Evolutionary conservation across 306 rosid species (phyloP).

Genomic region (Betula pendula): DNA sequence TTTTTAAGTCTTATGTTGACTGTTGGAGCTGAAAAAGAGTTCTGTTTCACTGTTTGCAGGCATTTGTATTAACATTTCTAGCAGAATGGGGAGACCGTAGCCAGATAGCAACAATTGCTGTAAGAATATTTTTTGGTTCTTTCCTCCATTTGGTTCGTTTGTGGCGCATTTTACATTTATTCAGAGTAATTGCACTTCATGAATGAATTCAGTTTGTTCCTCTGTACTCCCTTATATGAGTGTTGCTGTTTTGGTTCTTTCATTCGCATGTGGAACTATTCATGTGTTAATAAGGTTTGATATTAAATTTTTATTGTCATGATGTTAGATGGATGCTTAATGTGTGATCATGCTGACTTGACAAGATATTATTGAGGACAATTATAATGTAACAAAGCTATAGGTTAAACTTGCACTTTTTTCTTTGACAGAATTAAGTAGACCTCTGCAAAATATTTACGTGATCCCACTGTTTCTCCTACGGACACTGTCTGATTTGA

Average conservation of each 20-base stretch:
- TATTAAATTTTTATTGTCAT: not conserved
- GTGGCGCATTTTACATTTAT: conserved; percentile 10
- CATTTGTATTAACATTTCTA: conserved; percentile 86
- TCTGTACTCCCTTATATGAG: no score
- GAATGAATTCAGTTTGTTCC: no score
- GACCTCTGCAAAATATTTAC: not conserved
- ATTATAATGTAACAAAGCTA: not conserved
- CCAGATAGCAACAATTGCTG: conserved; percentile 99
- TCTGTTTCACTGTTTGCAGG: conserved; percentile 48
- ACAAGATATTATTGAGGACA: not conserved
- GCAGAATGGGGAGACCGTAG: conserved; percentile 99
- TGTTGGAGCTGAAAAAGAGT: conserved; percentile 12
- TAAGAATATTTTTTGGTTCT: conserved; percentile 38
- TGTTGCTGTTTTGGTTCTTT: not conserved
- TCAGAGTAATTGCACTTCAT: not conserved
- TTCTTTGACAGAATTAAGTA: not conserved
- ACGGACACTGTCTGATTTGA: not conserved
- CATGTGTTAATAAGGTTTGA: not conserved
- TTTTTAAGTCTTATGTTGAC: conserved; percentile 3
- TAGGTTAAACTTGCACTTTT: not conserved
- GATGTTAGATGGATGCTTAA: not conserved
- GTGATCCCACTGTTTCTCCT: not conserved
- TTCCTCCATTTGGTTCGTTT: not conserved
- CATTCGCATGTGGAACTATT: not conserved
- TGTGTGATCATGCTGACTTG: not conserved